Evolutionary conservation across 352 stramenopile genomes (phyloP).

Genomic region (Globisporangium middletonii): DNA sequence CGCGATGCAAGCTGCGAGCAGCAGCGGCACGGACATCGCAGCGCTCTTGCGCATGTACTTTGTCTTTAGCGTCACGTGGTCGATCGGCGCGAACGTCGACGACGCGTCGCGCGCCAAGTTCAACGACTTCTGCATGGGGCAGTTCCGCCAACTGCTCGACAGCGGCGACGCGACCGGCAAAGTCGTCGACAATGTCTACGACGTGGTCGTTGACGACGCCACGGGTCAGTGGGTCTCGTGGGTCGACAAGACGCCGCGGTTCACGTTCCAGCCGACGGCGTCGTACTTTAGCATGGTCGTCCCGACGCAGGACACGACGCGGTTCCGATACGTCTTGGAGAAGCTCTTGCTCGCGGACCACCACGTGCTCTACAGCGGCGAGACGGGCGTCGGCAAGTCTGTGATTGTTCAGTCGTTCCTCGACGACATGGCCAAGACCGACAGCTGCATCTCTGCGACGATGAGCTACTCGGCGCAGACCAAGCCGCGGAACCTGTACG

Average conservation of each 20-base stretch:
- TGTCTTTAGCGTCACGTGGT: constrained; percentile 84
- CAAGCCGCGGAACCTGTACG: constrained; percentile 76
- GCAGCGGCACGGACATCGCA: constrained; percentile 42
- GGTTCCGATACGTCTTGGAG: constrained; percentile 91
- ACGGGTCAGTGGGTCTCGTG: constrained; percentile 80
- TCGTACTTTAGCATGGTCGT: constrained; percentile 96
- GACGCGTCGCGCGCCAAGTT: constrained; percentile 78
- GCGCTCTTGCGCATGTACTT: constrained; percentile 83
- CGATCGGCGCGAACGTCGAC: constrained; percentile 83
- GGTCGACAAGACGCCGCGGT: constrained; percentile 84
- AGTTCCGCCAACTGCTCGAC: constrained; percentile 59
- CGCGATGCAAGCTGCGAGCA: constrained; percentile 29
- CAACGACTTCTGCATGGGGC: constrained; percentile 80
- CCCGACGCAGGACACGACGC: constrained; percentile 92
- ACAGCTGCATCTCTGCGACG: constrained; percentile 73
- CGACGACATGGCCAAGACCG: constrained; percentile 81
- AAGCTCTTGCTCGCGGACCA: constrained; percentile 77
- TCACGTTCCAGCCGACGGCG: constrained; percentile 72
- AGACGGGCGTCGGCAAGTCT: constrained; percentile 92
- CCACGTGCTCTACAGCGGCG: constrained; percentile 87
- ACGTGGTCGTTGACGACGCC: constrained; percentile 75
- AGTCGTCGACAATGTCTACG: constrained; percentile 76
- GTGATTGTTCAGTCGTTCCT: constrained; percentile 90
- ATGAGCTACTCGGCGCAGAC: constrained; percentile 91
- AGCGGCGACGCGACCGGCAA: constrained; percentile 19